These are phyloP conservation scores for Orbilia brochopaga DNA, from an alignment of 2,329 filamentous ascomycete species.

Conservation along the genomic window DNA sequence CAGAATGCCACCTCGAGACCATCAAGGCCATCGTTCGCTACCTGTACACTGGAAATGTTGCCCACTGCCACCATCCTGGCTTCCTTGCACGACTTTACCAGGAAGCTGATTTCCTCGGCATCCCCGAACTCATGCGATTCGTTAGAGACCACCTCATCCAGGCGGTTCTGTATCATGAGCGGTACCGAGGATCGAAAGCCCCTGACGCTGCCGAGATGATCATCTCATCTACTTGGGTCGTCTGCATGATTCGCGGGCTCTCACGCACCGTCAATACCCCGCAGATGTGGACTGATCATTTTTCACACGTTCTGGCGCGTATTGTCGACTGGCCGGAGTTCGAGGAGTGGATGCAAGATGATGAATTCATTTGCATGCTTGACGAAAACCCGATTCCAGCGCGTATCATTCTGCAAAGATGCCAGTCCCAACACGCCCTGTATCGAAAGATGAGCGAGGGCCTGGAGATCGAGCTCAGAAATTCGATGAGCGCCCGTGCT, in stretches of 20 bases:
- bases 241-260: neutral
- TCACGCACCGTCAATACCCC: neutral
- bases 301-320: neutral
- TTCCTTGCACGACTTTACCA: slow-evolving; percentile 16
- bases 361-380: slow-evolving; percentile 13
- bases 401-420: slow-evolving; percentile 17
- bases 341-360: slow-evolving; percentile 1
- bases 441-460: neutral
- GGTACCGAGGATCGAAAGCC: neutral
- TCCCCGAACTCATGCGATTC: neutral
- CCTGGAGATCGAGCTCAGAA: too few species aligned
- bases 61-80: slow-evolving; percentile 9
- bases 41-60: slow-evolving; percentile 17
- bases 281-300: neutral
- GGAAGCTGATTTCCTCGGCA: slow-evolving; percentile 9
- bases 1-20: slow-evolving; percentile 7
- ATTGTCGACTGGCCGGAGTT: neutral
- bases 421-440: neutral
- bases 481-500: too few species aligned
- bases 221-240: slow-evolving; percentile 2
- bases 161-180: neutral
- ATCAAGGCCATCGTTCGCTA: slow-evolving; percentile 5
- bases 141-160: neutral
- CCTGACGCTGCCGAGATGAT: neutral
- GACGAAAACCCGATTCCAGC: slow-evolving; percentile 19